Evolutionary conservation across 2,329 filamentous ascomycete genomes (phyloP).

Genomic region (Zymoseptoria passerinii): DNA sequence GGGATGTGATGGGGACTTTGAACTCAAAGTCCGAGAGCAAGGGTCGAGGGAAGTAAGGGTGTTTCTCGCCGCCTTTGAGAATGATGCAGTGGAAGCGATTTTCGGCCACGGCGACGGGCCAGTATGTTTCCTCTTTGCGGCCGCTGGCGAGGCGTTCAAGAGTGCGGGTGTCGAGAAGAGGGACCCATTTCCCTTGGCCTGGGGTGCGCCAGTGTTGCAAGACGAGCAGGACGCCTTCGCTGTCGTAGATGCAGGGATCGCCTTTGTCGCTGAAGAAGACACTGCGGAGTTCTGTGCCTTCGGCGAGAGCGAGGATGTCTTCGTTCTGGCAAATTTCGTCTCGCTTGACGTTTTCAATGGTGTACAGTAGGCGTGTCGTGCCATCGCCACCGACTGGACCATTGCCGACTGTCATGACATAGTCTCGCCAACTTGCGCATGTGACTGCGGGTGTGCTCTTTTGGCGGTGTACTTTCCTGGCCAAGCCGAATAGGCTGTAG

Average conservation of each 20-base stretch:
- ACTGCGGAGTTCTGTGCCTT: constrained; percentile 63
- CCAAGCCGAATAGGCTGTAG: constrained; percentile 86
- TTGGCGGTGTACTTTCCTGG: constrained; percentile 79
- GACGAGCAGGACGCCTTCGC: constrained; percentile 77
- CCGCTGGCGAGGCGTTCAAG: constrained; percentile 75
- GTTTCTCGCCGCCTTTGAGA: constrained; percentile 85
- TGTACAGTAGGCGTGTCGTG: constrained; percentile 70
- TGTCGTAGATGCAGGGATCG: constrained; percentile 96
- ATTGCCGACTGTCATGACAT: constrained; percentile 93
- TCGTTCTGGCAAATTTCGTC: constrained; percentile 94
- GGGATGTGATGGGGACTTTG: constrained; percentile 64
- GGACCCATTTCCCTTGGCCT: constrained; percentile 82
- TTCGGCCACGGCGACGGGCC: constrained; percentile 86
- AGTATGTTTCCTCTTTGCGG: constrained; percentile 83
- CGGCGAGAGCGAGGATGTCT: constrained; percentile 77
- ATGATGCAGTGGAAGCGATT: constrained; percentile 98
- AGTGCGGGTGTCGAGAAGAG: constrained; percentile 79
- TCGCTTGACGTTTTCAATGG: constrained; percentile 86
- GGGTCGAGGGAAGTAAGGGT: constrained; percentile 86
- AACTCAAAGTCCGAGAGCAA: constrained; percentile 92
- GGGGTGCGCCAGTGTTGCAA: constrained; percentile 84
- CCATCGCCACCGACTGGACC: constrained; percentile 76
- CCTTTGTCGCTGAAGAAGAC: constrained; percentile 90
- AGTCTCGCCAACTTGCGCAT: constrained; percentile 89
- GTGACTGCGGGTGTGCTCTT: constrained; percentile 86